These are phyloP conservation scores for Podila horticola DNA, from an alignment of 192 early-diverging fungal species.

Conservation along the genomic window DNA sequence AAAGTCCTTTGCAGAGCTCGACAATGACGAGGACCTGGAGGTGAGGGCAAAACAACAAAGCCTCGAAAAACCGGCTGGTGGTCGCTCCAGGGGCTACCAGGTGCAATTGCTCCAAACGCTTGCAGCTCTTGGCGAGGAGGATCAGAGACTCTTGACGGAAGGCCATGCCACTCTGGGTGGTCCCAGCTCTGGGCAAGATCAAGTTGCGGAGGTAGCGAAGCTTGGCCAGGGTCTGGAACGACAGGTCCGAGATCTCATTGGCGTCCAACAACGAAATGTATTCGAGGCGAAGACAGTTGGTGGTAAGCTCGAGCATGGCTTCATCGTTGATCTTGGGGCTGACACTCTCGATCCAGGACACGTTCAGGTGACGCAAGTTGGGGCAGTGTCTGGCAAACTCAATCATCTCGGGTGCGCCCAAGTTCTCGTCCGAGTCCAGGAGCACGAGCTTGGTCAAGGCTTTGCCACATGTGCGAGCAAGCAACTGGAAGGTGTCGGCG, in stretches of 20 bases:
- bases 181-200: constrained; percentile 39
- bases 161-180: constrained; percentile 33
- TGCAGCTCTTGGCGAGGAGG: constrained; percentile 41
- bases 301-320: constrained; percentile 32
- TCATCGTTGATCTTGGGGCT: constrained; percentile 47
- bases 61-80: constrained; percentile 46
- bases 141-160: constrained; percentile 43
- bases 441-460: constrained; percentile 46
- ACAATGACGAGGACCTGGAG: constrained; percentile 45
- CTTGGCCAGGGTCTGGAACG: constrained; percentile 41
- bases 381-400: constrained; percentile 49
- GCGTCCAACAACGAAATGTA: constrained; percentile 48
- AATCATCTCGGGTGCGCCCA: constrained; percentile 37
- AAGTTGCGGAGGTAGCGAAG: constrained; percentile 46
- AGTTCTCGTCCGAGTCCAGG: constrained; percentile 40
- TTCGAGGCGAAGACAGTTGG: constrained; percentile 40
- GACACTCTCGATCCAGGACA: constrained; percentile 46
- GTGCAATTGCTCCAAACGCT: constrained; percentile 43
- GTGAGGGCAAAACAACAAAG: constrained; percentile 34
- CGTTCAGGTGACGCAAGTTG: constrained; percentile 38
- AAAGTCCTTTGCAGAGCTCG: constrained; percentile 40
- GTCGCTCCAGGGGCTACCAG: constrained; percentile 39
- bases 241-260: constrained; percentile 44
- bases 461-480: constrained; percentile 46
- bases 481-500: constrained; percentile 32